Evolutionary conservation across 2,329 filamentous ascomycete genomes (phyloP), one percentile per base, ranked within the genome.

Genomic region (Aspergillus tanneri): DNA sequence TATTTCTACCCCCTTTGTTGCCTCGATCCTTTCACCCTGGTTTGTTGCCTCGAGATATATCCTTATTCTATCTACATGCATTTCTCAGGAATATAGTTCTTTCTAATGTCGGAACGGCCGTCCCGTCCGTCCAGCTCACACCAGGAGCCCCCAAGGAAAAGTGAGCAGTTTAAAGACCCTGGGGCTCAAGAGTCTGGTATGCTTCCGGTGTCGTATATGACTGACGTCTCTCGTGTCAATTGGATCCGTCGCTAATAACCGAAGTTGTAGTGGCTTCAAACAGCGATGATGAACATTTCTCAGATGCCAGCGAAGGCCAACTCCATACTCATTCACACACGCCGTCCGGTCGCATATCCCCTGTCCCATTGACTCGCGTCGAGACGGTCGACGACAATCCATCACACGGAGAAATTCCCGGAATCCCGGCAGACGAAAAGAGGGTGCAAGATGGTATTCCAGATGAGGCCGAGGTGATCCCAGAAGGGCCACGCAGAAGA

Each of bases 251-350:
- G 14, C 41, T 43, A 14, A 43, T 16, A 11, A 23, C 8, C 5
- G 16, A 5, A 12, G 30, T 11, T 34, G 18, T 16, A 18, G 28
- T 71, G 64, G 73, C 65, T 38, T 78, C 77, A 32, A 77, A 77
- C 49, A 78, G 77, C 50, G 78, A 73, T 42, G 74, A 81, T 40
- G 83, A 85, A 53, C 80, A 85, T 67, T 86, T 85, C 66, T 84
- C 82, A 38, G 83, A 85, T 62, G 83, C 83, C 47, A 80, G 76
- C 35, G 83, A 85, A 72, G 82, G 80, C 57, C 68, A 69, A 37
- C 52, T 58, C 24, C 60, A 55, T 61, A 60, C 65, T 48, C 55
- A 57, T 52, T 68, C 65, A 54, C 64, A 60, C 53, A 58, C 61
- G 61, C 61, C 62, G 41, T 73, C 74, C 43, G 65, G 72, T 55